Percentiles rank a stretch among this genome's conserved stretches.
phyloP scores from a whole-genome alignment of 2,329 filamentous ascomycete species.

The Colletotrichum chlorophyti region DNA sequence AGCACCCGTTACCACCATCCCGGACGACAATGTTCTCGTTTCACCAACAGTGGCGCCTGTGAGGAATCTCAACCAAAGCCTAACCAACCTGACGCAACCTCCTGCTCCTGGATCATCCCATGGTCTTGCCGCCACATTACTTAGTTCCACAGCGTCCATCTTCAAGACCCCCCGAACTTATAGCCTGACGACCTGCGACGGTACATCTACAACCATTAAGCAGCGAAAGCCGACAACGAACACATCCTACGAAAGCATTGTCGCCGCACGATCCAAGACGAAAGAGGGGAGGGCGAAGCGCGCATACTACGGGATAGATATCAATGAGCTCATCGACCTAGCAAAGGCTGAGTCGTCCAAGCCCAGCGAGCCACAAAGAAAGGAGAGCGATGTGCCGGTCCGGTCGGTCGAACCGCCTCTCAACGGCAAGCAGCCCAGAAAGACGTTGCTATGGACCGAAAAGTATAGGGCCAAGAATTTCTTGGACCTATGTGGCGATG shows the following conservation, averaged over 20 bases:
- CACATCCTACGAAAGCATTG: constrained; percentile 69
- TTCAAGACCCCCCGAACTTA: constrained; percentile 36
- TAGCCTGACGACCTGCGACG: constrained; percentile 61
- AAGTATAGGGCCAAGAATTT: constrained; percentile 95
- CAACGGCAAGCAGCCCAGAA: constrained; percentile 48
- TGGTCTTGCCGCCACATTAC: not conserved
- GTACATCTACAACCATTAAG: constrained; percentile 61
- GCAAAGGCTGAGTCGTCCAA: constrained; percentile 66
- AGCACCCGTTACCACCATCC: not conserved
- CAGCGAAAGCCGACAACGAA: constrained; percentile 55
- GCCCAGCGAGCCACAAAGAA: constrained; percentile 31
- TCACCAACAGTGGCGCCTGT: not conserved
- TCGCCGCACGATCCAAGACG: constrained; percentile 70
- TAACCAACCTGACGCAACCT: not conserved
- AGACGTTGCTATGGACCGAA: constrained; percentile 86
- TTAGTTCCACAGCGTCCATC: constrained; percentile 31
- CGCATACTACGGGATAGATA: constrained; percentile 91
- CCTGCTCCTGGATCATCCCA: not conserved
- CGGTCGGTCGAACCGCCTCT: constrained; percentile 49
- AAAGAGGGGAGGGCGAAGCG: constrained; percentile 73
- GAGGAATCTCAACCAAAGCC: not conserved
- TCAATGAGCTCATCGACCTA: constrained; percentile 81
- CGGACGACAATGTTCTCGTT: not conserved
- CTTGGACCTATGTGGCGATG: constrained; percentile 92
- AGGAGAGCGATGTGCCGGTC: constrained; percentile 40